Percentiles rank a stretch among this genome's conserved stretches.
Conservation (phyloP, 2,329 filamentous ascomycete species). For the Trichophyton equinum region DNA sequence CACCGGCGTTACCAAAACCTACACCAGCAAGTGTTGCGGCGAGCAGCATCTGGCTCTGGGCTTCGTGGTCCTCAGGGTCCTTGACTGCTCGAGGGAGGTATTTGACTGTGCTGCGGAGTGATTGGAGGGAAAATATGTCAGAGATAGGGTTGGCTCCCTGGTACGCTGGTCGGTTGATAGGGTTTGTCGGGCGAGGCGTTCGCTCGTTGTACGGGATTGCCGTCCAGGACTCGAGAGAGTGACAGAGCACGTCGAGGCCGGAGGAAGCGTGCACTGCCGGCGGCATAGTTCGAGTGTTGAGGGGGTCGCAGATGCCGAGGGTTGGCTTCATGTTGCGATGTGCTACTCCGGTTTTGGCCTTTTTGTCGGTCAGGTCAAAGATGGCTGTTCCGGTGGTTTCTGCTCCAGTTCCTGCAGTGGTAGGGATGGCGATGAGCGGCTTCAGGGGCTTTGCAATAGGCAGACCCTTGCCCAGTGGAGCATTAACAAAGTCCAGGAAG, state of each 20-base stretch:
- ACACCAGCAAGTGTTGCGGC: slow-evolving; percentile 89
- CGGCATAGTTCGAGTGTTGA: slow-evolving; percentile 95
- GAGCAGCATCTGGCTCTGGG: slow-evolving; percentile 89
- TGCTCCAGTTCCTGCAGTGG: slow-evolving; percentile 74
- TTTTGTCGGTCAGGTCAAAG: slow-evolving; percentile 82
- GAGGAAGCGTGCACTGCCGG: slow-evolving; percentile 83
- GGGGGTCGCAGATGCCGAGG: slow-evolving; percentile 68
- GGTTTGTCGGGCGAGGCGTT: slow-evolving; percentile 70
- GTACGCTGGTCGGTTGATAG: slow-evolving; percentile 82
- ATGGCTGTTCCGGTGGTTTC: slow-evolving; percentile 98
- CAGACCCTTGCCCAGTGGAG: slow-evolving; percentile 71
- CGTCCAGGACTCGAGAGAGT: slow-evolving; percentile 92
- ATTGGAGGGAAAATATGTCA: slow-evolving; percentile 88
- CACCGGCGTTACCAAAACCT: slow-evolving; percentile 93
- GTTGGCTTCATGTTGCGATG: slow-evolving; percentile 93
- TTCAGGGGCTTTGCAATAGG: slow-evolving; percentile 59
- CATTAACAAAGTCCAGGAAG: slow-evolving; percentile 96
- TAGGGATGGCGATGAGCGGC: slow-evolving; percentile 71
- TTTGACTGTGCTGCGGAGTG: slow-evolving; percentile 71
- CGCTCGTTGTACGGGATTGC: slow-evolving; percentile 90
- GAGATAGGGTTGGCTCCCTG: slow-evolving; percentile 96
- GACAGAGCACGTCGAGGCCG: slow-evolving; percentile 88
- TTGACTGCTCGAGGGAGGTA: slow-evolving; percentile 80
- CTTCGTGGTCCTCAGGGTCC: slow-evolving; percentile 82
- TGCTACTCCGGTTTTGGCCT: slow-evolving; percentile 89